Evolutionary conservation across 2,329 filamentous ascomycete genomes (phyloP), one percentile per base, ranked within the genome.

Genomic region (Verticillium albo-atrum): DNA sequence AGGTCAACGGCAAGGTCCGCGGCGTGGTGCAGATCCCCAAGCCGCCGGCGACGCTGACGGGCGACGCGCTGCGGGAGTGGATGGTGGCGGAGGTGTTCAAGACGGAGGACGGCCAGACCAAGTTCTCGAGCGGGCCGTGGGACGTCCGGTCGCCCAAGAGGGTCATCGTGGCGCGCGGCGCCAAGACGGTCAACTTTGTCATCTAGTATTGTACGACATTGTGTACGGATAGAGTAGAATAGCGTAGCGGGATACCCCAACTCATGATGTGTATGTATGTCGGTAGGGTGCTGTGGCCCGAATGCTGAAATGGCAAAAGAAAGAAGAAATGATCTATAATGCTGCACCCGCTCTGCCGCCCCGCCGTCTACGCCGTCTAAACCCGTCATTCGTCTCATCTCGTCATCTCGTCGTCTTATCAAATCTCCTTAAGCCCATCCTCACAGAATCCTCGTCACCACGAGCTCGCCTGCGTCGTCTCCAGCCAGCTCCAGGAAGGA

Each of bases 1-100:
- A 92, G 68, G 75, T 96, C 62, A 92, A 96, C 68, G 91, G 92
- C n/a, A 92, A 89, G 72, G 73, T 90, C 63, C 86, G 85, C 37
- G 88, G 88, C 62, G 84, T 84, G 1, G 81, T 89, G n/a, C 78
- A 87, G 2, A 85, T 95, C 26, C 79, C 84, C 1, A 79, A 79
- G 28, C 76, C 80, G 51, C 72, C 80, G 3, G 68, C 68, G 0
- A 71, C 71, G 1, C 67, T 84, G 27, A 65, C 71, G 27, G 76
- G 71, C 12, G 73, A 79, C 3, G 75, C 71, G 56, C 74, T 89
- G 61, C 76, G 81, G 60, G 75, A 79, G 14, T 92, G 86, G 82
- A 77, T 93, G 53, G 75, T 88, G 2, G 74, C 75, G 3, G 79
- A 85, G 63, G 81, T 95, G 6, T 68, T 89, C 54, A 75, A 80